Conservation (phyloP, 352 stramenopile species). For the Phytopythium helicoides region DNA sequence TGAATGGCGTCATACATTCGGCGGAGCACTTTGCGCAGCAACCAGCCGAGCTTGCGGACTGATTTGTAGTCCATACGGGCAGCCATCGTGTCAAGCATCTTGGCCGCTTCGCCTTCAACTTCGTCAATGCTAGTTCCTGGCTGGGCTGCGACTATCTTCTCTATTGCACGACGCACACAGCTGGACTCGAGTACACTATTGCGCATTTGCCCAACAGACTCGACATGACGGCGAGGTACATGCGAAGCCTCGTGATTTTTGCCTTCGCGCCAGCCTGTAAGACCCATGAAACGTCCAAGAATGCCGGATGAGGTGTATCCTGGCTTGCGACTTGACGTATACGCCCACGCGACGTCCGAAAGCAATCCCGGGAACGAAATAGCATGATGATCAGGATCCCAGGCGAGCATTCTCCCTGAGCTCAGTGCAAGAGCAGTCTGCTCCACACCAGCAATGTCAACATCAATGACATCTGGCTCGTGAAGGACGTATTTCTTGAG, state of each 20-base stretch:
- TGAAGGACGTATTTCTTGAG: constrained; percentile 82
- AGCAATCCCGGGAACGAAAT: constrained; percentile 86
- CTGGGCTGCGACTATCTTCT: constrained; percentile 22
- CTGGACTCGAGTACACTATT: constrained; percentile 71
- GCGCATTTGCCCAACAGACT: constrained; percentile 56
- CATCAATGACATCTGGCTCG: constrained; percentile 74
- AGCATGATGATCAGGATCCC: constrained; percentile 86
- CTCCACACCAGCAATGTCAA: constrained; percentile 74
- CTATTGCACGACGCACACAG: constrained; percentile 55
- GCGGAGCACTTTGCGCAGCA: constrained; percentile 79
- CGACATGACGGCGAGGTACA: constrained; percentile 66
- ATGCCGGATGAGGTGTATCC: constrained; percentile 85
- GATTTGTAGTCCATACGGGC: constrained; percentile 73
- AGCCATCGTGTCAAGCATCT: constrained; percentile 76
- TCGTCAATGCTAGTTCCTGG: constrained; percentile 34
- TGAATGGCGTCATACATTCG: constrained; percentile 88
- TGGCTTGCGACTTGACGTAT: constrained; percentile 85
- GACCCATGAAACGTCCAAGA: constrained; percentile 79
- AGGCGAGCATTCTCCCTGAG: constrained; percentile 78
- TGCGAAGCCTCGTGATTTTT: constrained; percentile 86
- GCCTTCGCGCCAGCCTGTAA: constrained; percentile 85
- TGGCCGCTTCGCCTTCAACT: constrained; percentile 50
- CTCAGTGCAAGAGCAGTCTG: constrained; percentile 82
- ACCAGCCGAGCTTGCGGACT: constrained; percentile 75
- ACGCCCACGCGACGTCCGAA: constrained; percentile 86